Percentiles rank a stretch among this genome's conserved stretches.
These are phyloP conservation scores for Candida tammaniensis DNA, from an alignment of 805 yeast genomes.

Conservation along the genomic window DNA sequence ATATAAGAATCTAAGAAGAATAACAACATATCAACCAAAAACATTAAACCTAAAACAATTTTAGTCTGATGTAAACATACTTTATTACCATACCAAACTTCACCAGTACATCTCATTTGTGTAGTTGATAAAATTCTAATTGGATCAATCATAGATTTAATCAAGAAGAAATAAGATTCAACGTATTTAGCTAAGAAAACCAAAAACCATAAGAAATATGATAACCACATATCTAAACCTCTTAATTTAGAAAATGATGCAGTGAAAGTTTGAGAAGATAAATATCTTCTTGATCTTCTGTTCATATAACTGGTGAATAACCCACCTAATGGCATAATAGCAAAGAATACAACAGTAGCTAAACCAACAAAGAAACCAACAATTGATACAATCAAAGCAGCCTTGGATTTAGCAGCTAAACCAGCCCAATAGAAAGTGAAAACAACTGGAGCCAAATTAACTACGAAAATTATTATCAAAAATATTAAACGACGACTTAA, in stretches of 20 bases:
- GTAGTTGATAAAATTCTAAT: slow-evolving; percentile 82
- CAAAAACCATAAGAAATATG: slow-evolving; percentile 84
- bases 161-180: slow-evolving; percentile 92
- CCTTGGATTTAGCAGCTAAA: slow-evolving; percentile 58
- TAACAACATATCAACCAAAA: slow-evolving; percentile 84
- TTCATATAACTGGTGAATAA: slow-evolving; percentile 90
- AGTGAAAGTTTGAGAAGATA: slow-evolving; percentile 93
- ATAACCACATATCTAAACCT: slow-evolving; percentile 95
- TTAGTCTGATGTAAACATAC: slow-evolving; percentile 85
- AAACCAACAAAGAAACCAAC: slow-evolving; percentile 88
- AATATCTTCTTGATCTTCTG: slow-evolving; percentile 80
- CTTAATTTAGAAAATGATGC: slow-evolving; percentile 78
- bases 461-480: slow-evolving; percentile 57
- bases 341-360: slow-evolving; percentile 78
- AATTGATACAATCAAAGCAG: slow-evolving; percentile 76
- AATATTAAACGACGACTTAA: slow-evolving; percentile 83
- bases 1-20: slow-evolving; percentile 98
- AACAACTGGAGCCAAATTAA: slow-evolving; percentile 82
- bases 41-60: slow-evolving; percentile 90
- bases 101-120: slow-evolving; percentile 95
- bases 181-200: slow-evolving; percentile 85
- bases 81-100: slow-evolving; percentile 74
- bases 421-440: slow-evolving; percentile 84
- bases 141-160: slow-evolving; percentile 89
- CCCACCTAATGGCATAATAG: slow-evolving; percentile 96